Base-by-base conservation (phyloP, 306 rosid genomes). In the Fragaria nilgerrensis region DNA sequence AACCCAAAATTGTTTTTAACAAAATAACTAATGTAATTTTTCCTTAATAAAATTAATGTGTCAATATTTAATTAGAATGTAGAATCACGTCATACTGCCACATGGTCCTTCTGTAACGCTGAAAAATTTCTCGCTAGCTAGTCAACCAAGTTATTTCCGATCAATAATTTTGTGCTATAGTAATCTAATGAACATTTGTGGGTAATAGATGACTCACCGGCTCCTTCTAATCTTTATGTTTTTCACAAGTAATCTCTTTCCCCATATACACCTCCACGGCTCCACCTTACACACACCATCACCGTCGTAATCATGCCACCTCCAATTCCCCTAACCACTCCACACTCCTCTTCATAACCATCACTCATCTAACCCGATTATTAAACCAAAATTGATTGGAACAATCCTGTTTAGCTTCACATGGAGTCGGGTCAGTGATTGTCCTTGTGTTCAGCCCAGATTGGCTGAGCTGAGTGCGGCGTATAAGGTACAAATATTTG, bases 351-450 rank as follows among this genome's bases (percentile, higher is more conserved):
- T 59, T 13, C 39, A 10, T 19, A 65, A 65, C 12, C 45, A 63
- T 63, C 20, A 41, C 44, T 41, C 44, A 41, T 7, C 44, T 20
- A 15, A 5, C 3, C 65, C n/a, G 7, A 61, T 13, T 59, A 25
- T 20, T 39, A 56, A 39, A 39, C 55, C 77, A 62, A 41, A 41
- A 5, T 32, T 15, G 10, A 25, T 25, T 19, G 23, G 39, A 67
- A 67, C 22, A 39, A 53, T n/a, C 64, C 7, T 72, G 65, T 34
- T 50, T 22, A n/a, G 37, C 44, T 55, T 73, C 77, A 58, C 77
- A 23, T 74, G 68, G 23, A 29, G 32, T 70, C 7, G 15, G 37
- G 29, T 17, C 43, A 41, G 16, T 17, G 77, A 56, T 16, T 56
- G 52, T 23, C 37, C 5, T 22, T 2, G 68, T 43, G 77, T 58